Evolutionary conservation across 345 rosid genomes (phyloP).

Genomic region (Xanthoceras sorbifolium): DNA sequence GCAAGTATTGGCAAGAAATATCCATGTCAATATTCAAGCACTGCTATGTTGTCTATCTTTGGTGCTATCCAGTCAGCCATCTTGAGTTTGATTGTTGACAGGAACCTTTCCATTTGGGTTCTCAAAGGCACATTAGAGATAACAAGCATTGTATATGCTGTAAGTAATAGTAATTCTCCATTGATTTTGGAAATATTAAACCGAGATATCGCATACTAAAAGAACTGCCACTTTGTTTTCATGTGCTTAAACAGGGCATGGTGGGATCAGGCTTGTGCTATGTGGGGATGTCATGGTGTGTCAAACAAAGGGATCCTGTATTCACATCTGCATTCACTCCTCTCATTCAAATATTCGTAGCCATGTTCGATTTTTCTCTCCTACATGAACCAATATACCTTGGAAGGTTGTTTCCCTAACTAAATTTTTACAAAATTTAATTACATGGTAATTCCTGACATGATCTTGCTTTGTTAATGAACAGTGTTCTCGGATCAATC

Average conservation of each 20-base stretch:
- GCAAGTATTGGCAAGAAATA: constrained; percentile 46
- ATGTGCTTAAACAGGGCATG: constrained; percentile 47
- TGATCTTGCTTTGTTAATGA: not conserved
- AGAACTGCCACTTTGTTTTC: not conserved
- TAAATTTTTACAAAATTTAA: not conserved
- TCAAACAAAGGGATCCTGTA: constrained; percentile 70
- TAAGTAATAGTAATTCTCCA: constrained; percentile 14
- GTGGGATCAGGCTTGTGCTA: constrained; percentile 79
- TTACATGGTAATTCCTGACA: no score
- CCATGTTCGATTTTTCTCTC: constrained; percentile 59
- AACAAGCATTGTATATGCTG: constrained; percentile 41
- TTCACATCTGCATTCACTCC: constrained; percentile 84
- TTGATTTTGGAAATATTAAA: not conserved
- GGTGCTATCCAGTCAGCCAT: constrained; percentile 57
- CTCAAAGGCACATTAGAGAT: constrained; percentile 47
- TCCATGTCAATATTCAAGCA: constrained; percentile 65
- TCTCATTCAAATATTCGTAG: constrained; percentile 65
- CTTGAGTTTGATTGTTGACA: constrained; percentile 37
- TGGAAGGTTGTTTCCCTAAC: constrained; percentile 54
- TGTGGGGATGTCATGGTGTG: constrained; percentile 91
- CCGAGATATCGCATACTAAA: not conserved
- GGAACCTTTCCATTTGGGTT: constrained; percentile 44
- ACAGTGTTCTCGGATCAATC: constrained; percentile 71
- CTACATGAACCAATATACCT: constrained; percentile 65
- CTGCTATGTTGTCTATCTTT: constrained; percentile 54